phyloP scores from a whole-genome alignment of 352 stramenopile genomes.

The Phytophthora uliginosa region DNA sequence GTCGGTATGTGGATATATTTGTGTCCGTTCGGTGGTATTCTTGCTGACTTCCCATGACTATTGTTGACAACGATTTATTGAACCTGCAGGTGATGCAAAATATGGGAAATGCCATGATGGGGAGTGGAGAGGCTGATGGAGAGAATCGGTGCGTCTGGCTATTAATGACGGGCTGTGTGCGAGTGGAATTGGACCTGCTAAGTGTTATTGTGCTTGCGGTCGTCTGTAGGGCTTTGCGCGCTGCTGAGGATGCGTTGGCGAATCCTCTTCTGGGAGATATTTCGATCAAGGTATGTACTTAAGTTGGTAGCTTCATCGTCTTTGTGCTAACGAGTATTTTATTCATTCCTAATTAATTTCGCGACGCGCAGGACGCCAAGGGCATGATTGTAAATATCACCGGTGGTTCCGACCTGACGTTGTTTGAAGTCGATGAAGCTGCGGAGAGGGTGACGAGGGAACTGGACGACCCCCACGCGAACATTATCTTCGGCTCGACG shows the following conservation, averaged over 20 bases:
- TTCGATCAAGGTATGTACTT: slow-evolving; percentile 76
- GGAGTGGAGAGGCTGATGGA: slow-evolving; percentile 92
- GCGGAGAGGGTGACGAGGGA: slow-evolving; percentile 89
- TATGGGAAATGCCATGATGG: slow-evolving; percentile 93
- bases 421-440: slow-evolving; percentile 94
- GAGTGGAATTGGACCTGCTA: slow-evolving; percentile 7
- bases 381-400: slow-evolving; percentile 97
- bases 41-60: slow-evolving; percentile 3
- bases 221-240: slow-evolving; percentile 63
- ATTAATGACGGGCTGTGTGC: background rate
- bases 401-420: slow-evolving; percentile 93
- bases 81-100: slow-evolving; percentile 80
- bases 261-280: slow-evolving; percentile 93
- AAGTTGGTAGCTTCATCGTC: background rate
- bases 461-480: slow-evolving; percentile 88
- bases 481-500: slow-evolving; percentile 92
- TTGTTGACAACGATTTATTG: background rate
- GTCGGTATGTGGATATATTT: slow-evolving; percentile 51
- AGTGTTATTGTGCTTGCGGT: slow-evolving; percentile 15
- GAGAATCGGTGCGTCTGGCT: slow-evolving; percentile 76
- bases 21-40: background rate
- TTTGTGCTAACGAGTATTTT: slow-evolving; percentile 2
- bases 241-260: slow-evolving; percentile 87
- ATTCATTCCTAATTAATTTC: background rate
- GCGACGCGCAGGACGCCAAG: slow-evolving; percentile 78